Base-by-base conservation (phyloP, 768 basidiomycete genomes). In the Tulasnella sp. region DNA sequence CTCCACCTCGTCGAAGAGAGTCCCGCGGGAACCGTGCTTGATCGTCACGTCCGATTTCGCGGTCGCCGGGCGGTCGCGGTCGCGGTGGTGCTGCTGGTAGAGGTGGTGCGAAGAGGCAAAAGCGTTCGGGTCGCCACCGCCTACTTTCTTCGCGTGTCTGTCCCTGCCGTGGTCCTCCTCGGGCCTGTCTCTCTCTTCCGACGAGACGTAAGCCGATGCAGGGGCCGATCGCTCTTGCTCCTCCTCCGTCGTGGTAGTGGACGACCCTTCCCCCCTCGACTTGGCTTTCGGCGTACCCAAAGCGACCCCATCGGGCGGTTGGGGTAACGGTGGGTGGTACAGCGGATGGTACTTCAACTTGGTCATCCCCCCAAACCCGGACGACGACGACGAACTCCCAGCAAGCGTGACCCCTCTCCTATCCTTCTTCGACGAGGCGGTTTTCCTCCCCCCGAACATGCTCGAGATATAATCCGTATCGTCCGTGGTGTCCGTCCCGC, bases 281-380 rank as follows among this genome's bases (percentile, higher is more conserved):
- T 69, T 40, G 17, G 2, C 19, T 16, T 47, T 47, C 16, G 59
- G 62, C 35, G 62, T 63, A 5, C 71, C 71, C n/a, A 72, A 35
- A 14, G 52, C 26, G 35, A 72, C 39, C 26, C 71, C 71, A 26
- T 67, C 40, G 29, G 92, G 92, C 19, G 92, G 92, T 0, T 85
- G 90, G 9, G 92, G 92, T 59, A 94, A 80, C 1, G 92, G 92
- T 4, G 92, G 92, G 74, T 90, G 90, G 77, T 90, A 90, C 17
- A 94, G 82, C 52, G 90, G 90, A 77, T 92, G 89, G 75, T 89
- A 87, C 39, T 62, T 83, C 83, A 8, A 84, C 82, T 75, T 75
- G 32, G 17, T 86, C 84, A n/a, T n/a, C 76, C 78, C 81, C 52
- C 26, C n/a, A 29, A 22, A 59, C 52, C 52, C 52, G n/a, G n/a